Percentiles rank a stretch among this genome's conserved stretches.
Evolutionary conservation across 1,284 basidiomycete species (phyloP).

Genomic region (Trichosporon sp.): DNA sequence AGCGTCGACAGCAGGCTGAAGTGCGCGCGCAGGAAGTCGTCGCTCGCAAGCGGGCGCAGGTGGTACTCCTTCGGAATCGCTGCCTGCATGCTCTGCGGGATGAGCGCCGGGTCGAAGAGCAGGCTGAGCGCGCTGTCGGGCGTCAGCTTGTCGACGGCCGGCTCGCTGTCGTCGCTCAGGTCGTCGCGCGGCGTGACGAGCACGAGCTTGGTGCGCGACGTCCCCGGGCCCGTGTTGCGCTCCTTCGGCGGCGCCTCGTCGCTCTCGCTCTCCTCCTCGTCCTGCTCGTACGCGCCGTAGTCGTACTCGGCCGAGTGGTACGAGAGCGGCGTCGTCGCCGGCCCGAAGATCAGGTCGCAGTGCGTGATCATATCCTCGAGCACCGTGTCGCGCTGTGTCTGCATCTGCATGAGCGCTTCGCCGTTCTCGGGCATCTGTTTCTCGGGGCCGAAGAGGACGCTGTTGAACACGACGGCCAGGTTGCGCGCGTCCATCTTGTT

Average conservation of each 20-base stretch:
- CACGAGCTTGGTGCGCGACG: not conserved
- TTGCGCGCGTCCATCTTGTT: conserved; percentile 89
- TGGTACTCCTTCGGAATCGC: conserved; percentile 29
- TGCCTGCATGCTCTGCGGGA: conserved; percentile 48
- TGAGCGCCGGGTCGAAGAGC: conserved; percentile 63
- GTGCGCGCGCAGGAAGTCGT: conserved; percentile 80
- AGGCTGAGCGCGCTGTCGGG: conserved; percentile 67
- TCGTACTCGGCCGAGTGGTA: not conserved
- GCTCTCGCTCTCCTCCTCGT: conserved; percentile 7
- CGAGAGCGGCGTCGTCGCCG: not conserved
- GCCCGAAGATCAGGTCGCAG: conserved; percentile 45
- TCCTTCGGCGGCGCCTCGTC: not conserved
- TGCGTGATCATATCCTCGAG: conserved; percentile 82
- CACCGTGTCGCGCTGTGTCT: conserved; percentile 71
- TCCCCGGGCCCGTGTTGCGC: not conserved
- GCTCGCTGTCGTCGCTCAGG: conserved; percentile 2
- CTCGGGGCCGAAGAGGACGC: conserved; percentile 84
- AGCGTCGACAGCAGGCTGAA: conserved; percentile 76
- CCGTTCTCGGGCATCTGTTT: conserved; percentile 65
- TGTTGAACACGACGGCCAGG: conserved; percentile 74
- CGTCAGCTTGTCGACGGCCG: conserved; percentile 52
- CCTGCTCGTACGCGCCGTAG: not conserved
- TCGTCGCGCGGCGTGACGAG: conserved; percentile 2
- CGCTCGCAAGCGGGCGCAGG: conserved; percentile 77
- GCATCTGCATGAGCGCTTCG: conserved; percentile 63